Conservation (phyloP, 345 rosid species). For the Limnanthes douglasii region DNA sequence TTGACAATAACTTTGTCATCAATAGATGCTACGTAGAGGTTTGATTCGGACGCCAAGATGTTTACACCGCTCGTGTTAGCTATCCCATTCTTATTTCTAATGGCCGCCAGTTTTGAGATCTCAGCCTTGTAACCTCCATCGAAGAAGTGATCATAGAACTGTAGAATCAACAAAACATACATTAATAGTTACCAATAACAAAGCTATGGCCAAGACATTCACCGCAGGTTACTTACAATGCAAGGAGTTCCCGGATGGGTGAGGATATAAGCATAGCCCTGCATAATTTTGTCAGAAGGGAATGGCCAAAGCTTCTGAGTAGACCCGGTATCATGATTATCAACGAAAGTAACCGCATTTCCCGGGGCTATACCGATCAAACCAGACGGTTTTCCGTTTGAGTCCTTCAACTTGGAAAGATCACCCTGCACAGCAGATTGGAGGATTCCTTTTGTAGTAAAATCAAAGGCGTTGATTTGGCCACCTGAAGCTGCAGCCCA, state of each 20-base stretch:
- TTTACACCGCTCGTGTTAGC: conserved; percentile 24
- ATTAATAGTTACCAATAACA: background rate
- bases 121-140: conserved; percentile 49
- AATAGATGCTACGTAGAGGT: conserved; percentile 54
- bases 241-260: conserved; percentile 74
- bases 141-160: conserved; percentile 80
- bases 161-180: conserved; percentile 6
- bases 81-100: conserved; percentile 35
- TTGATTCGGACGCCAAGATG: conserved; percentile 45
- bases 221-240: conserved; percentile 24
- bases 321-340: conserved; percentile 76
- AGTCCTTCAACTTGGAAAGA: conserved; percentile 60
- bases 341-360: conserved; percentile 71
- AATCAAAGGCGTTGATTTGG: conserved; percentile 55
- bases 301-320: conserved; percentile 47
- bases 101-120: conserved; percentile 26
- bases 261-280: conserved; percentile 77
- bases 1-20: conserved; percentile 53
- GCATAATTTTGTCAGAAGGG: conserved; percentile 76
- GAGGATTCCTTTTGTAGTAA: conserved; percentile 77
- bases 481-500: conserved; percentile 72
- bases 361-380: conserved; percentile 51
- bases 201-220: too few relatives aligned
- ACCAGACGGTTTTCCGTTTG: conserved; percentile 65
- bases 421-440: conserved; percentile 65